These are phyloP conservation scores for Ophiocordyceps camponoti-saundersi DNA, from an alignment of 2,329 filamentous ascomycete species.

Conservation along the genomic window DNA sequence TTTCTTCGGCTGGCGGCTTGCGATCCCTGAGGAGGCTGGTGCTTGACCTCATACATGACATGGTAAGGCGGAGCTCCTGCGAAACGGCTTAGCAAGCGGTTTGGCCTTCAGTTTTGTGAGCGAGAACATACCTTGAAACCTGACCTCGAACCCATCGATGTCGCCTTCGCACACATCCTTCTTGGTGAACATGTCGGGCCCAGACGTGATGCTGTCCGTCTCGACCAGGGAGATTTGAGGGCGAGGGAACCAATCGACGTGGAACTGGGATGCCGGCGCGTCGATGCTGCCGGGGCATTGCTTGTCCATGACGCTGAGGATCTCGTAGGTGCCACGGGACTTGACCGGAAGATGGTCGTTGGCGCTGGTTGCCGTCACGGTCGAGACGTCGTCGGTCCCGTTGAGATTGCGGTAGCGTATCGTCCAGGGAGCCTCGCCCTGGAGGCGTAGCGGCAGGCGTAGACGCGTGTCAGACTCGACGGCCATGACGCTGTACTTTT, in stretches of 20 bases:
- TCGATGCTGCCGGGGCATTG: slow-evolving; percentile 75
- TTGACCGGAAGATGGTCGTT: slow-evolving; percentile 56
- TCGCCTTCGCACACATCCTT: slow-evolving; percentile 86
- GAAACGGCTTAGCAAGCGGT: slow-evolving; percentile 11
- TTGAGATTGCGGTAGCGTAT: slow-evolving; percentile 58
- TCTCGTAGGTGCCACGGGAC: slow-evolving; percentile 59
- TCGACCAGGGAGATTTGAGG: slow-evolving; percentile 54
- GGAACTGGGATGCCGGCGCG: slow-evolving; percentile 53
- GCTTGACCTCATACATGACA: slow-evolving; percentile 64
- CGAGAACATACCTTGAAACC: slow-evolving; percentile 47
- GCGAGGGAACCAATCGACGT: slow-evolving; percentile 71
- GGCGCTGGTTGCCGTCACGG: slow-evolving; percentile 29
- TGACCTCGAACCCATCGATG: slow-evolving; percentile 72
- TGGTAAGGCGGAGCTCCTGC: slow-evolving; percentile 64
- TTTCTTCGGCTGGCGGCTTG: slow-evolving; percentile 49
- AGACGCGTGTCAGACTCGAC: slow-evolving; percentile 55
- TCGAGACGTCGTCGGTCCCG: slow-evolving; percentile 25
- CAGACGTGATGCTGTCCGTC: slow-evolving; percentile 38
- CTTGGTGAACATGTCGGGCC: slow-evolving; percentile 46
- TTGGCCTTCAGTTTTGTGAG: not conserved
- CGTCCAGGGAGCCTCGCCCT: slow-evolving; percentile 72
- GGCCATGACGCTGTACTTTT: slow-evolving; percentile 55
- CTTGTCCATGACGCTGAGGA: slow-evolving; percentile 59
- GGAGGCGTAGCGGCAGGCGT: slow-evolving; percentile 65
- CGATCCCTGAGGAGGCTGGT: slow-evolving; percentile 50